Percentiles rank a stretch among this genome's conserved stretches.
phyloP scores from a whole-genome alignment of 345 rosid species.

The Rhodamnia argentea region DNA sequence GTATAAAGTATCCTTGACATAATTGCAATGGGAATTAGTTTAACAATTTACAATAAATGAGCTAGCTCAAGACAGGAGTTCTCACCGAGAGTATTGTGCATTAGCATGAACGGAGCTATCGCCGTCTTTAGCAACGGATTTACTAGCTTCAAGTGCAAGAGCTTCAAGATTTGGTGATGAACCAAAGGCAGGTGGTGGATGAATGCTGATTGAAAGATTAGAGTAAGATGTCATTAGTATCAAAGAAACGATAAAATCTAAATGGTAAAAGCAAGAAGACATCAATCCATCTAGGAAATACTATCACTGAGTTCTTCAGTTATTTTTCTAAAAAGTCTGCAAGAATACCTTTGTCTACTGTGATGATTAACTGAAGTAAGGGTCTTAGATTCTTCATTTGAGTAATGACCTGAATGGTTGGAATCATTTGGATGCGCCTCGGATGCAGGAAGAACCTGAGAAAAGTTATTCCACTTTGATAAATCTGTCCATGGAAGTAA shows the following conservation, averaged over 20 bases:
- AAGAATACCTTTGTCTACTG: constrained; percentile 41
- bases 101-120: constrained; percentile 76
- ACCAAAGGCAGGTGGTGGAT: constrained; percentile 98
- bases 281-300: background rate
- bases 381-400: constrained; percentile 6
- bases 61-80: background rate
- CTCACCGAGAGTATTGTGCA: constrained; percentile 54
- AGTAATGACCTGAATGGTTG: constrained; percentile 15
- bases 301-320: background rate
- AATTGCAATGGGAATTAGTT: background rate
- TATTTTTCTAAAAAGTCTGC: background rate
- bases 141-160: constrained; percentile 60
- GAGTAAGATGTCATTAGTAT: constrained; percentile 1
- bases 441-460: constrained; percentile 57
- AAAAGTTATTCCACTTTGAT: background rate
- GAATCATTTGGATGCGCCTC: constrained; percentile 35
- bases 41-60: background rate
- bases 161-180: constrained; percentile 95
- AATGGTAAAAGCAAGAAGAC: background rate
- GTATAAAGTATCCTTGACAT: background rate
- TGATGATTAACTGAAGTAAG: constrained; percentile 18
- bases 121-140: constrained; percentile 35
- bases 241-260: background rate
- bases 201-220: constrained; percentile 54
- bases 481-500: background rate